These are phyloP conservation scores for Blastobotrys ciferrii DNA, from an alignment of 1,139 yeast genomes.

Conservation along the genomic window DNA sequence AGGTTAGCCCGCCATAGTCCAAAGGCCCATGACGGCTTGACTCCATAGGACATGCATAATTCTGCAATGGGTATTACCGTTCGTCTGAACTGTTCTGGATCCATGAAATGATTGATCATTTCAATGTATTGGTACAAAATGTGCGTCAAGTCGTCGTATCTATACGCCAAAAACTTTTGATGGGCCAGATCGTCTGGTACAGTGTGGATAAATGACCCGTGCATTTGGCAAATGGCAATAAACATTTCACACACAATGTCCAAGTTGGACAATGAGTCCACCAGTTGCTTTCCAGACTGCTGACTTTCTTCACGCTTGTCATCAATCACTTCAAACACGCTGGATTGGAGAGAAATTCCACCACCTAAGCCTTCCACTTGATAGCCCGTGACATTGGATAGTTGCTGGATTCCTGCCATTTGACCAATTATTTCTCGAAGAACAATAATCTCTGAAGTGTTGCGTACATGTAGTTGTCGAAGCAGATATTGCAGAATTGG, in stretches of 20 bases:
- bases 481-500: slow-evolving; percentile 56
- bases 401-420: slow-evolving; percentile 81
- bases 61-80: slow-evolving; percentile 47
- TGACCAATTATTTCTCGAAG: slow-evolving; percentile 65
- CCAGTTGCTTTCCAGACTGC: slow-evolving; percentile 53
- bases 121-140: slow-evolving; percentile 65
- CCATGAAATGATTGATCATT: slow-evolving; percentile 53
- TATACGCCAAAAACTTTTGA: slow-evolving; percentile 68
- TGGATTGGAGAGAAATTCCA: slow-evolving; percentile 55
- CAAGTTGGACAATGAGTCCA: slow-evolving; percentile 47
- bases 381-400: slow-evolving; percentile 58
- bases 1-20: slow-evolving; percentile 69
- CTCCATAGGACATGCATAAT: slow-evolving; percentile 48
- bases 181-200: slow-evolving; percentile 47
- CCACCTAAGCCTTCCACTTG: slow-evolving; percentile 71
- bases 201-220: slow-evolving; percentile 35
- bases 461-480: slow-evolving; percentile 62
- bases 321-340: slow-evolving; percentile 61
- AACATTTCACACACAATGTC: slow-evolving; percentile 61
- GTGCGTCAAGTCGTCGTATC: slow-evolving; percentile 68
- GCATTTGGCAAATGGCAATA: slow-evolving; percentile 57
- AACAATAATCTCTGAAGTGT: slow-evolving; percentile 63
- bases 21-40: slow-evolving; percentile 69
- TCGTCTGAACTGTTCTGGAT: slow-evolving; percentile 37
- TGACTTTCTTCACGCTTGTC: slow-evolving; percentile 42